Base-by-base conservation (phyloP, 805 yeast genomes). In the Torulaspora franciscae region DNA sequence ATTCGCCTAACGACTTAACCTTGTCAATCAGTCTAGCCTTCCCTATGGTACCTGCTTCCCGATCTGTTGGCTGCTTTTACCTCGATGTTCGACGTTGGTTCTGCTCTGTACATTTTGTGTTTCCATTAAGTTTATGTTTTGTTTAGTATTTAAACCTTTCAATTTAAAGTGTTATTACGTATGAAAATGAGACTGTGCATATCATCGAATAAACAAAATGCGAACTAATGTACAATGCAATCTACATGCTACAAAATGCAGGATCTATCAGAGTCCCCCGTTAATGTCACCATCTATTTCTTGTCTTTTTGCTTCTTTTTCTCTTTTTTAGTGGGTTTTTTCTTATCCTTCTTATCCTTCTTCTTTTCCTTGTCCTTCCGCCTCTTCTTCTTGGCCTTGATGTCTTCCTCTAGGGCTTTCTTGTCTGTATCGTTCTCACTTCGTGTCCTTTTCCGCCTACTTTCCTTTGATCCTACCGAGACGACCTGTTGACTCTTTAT, bases 221-320 rank as follows among this genome's bases (percentile, higher is more conserved):
- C 42, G 22, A 30, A 38, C 30, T 38, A 38, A 23, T 38, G 13
- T 30, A 38, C 42, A 38, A 38, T 30, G 33, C 17, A 10, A 14
- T 30, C 15, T 30, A 15, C 6, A 30, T 30, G 33, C 33, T 30
- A 14, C 15, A 33, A 33, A 33, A 33, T 33, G 25, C 37, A 22
- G 11, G 26, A 11, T 33, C 26, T 33, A 33, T 33, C 37, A 33
- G 25, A 8, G 26, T 11, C 25, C 19, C 22, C 22, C 10, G 10
- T 30, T 6, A 27, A 30, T 14, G 30, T 48, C 47, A 29, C 43
- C 45, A 39, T 54, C 49, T 34, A 29, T 37, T 32, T 62, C 54
- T 45, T 59, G 47, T 40, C 46, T 47, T 42, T 58, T 55, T 49
- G 58, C 49, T 46, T 54, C 46, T 45, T 50, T 43, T 45, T 59